Conservation (phyloP, 176 grass and related monocot genomes). For the Stipa capillata region DNA sequence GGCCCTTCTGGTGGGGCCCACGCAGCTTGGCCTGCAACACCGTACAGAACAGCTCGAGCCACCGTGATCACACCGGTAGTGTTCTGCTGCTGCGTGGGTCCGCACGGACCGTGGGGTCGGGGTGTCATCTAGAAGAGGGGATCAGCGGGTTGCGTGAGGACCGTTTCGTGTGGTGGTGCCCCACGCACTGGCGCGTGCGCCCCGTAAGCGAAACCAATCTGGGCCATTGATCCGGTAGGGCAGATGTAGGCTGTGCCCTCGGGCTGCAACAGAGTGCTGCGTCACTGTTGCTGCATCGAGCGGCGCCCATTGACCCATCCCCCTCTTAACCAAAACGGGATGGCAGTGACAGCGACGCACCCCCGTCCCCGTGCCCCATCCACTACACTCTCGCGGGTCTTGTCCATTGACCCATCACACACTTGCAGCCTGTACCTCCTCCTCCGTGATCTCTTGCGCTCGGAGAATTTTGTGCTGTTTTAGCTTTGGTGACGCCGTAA, state of each 20-base stretch:
- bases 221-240: neutral
- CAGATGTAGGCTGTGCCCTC: too few relatives aligned
- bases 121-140: neutral
- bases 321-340: slow-evolving; percentile 16
- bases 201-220: neutral
- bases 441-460: too few relatives aligned
- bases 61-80: fast-evolving
- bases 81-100: neutral
- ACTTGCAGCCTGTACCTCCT: neutral
- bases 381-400: neutral
- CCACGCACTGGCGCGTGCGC: slow-evolving; percentile 30
- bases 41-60: too few relatives aligned
- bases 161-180: too few relatives aligned
- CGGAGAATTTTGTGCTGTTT: too few relatives aligned
- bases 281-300: neutral
- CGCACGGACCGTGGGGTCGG: fast-evolving
- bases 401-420: neutral
- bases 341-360: neutral
- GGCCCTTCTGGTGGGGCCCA: neutral
- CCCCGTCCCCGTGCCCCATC: too few relatives aligned
- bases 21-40: too few relatives aligned
- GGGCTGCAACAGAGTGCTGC: neutral
- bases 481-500: too few relatives aligned
- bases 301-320: slow-evolving; percentile 10
- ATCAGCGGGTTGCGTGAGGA: too few relatives aligned